Percentiles rank a stretch among this genome's conserved stretches.
These are phyloP conservation scores for Aspergillus sp. DNA, from an alignment of 2,329 filamentous ascomycete species.

Conservation along the genomic window DNA sequence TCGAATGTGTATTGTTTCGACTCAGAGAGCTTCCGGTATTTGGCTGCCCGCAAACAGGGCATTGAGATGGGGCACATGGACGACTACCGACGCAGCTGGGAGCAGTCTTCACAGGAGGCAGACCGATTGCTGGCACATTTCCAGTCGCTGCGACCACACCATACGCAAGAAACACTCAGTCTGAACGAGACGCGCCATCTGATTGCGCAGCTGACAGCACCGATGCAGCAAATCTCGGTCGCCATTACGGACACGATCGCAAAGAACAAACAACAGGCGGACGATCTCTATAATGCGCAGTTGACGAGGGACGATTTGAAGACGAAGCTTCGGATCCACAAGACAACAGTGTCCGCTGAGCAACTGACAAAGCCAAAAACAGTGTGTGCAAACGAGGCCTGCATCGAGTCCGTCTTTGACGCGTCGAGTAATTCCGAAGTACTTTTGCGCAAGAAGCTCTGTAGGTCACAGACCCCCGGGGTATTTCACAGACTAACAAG, in stretches of 20 bases:
- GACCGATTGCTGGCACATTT: conserved; percentile 10
- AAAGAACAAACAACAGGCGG: conserved; percentile 5
- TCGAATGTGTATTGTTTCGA: conserved; percentile 15
- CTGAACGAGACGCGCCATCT: conserved; percentile 14
- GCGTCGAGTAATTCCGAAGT: conserved; percentile 1
- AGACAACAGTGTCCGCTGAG: conserved; percentile 6
- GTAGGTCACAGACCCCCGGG: background rate
- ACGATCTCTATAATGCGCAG: background rate
- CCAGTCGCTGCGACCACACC: conserved; percentile 7
- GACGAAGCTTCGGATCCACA: conserved; percentile 8
- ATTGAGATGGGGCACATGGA: conserved; percentile 15
- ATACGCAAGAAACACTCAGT: conserved; percentile 12
- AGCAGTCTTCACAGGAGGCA: conserved; percentile 4
- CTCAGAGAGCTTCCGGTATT: conserved; percentile 14
- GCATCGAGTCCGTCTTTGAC: conserved; percentile 12
- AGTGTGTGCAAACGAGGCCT: conserved; percentile 4
- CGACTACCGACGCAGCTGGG: conserved; percentile 13
- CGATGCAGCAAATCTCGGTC: conserved; percentile 15
- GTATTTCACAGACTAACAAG: background rate
- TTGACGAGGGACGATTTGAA: background rate
- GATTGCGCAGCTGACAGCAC: conserved; percentile 14
- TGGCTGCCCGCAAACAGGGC: conserved; percentile 4
- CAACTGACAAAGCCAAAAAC: conserved; percentile 10
- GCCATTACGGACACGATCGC: conserved; percentile 11
- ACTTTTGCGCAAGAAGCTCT: conserved; percentile 10